These are phyloP conservation scores for Boletus subparvulus DNA, from an alignment of 768 basidiomycete species.

Conservation along the genomic window DNA sequence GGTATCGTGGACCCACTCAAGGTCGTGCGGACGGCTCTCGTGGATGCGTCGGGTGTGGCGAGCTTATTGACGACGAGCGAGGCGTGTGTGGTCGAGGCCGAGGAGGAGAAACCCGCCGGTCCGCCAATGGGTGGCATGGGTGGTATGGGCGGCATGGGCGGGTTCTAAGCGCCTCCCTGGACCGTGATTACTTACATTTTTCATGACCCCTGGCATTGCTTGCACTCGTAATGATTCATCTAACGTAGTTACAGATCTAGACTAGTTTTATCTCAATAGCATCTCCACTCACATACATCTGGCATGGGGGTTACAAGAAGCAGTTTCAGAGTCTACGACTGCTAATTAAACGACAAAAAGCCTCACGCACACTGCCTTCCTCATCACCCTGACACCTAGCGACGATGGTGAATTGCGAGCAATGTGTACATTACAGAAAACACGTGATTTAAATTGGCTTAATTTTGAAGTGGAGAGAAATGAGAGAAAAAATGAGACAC, in stretches of 20 bases:
- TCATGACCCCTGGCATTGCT: background rate
- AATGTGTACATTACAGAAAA: too few species aligned
- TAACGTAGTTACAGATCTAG: constrained; percentile 11
- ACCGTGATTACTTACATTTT: background rate
- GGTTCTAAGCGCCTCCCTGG: constrained; percentile 35
- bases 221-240: constrained; percentile 6
- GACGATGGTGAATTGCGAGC: too few species aligned
- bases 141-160: constrained; percentile 57
- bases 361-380: too few species aligned
- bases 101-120: constrained; percentile 67
- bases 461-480: constrained; percentile 99
- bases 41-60: constrained; percentile 91
- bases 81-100: constrained; percentile 87
- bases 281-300: constrained; percentile 19
- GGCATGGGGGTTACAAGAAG: too few species aligned
- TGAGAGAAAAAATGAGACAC: constrained; percentile 98
- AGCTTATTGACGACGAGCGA: constrained; percentile 91
- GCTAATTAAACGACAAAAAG: too few species aligned
- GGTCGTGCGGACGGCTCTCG: constrained; percentile 90
- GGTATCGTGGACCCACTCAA: constrained; percentile 97
- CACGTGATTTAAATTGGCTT: constrained; percentile 76
- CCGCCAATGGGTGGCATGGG: constrained; percentile 60
- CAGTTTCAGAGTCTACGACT: too few species aligned
- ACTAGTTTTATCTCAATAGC: constrained; percentile 18
- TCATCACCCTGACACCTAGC: too few species aligned